phyloP scores from a whole-genome alignment of 208 protist genomes.

The Trypanosoma lewisi region DNA sequence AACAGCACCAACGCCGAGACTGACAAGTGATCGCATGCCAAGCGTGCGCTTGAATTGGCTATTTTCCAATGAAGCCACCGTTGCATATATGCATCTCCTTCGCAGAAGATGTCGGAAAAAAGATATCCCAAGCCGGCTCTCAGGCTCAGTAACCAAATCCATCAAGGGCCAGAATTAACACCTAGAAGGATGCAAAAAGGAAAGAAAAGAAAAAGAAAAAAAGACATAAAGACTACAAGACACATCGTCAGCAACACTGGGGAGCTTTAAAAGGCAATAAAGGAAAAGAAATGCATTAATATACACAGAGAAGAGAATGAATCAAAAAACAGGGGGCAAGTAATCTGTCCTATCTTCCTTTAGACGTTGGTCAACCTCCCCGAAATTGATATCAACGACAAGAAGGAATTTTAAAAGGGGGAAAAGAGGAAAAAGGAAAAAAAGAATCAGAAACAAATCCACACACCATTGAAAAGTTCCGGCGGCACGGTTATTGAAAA shows the following conservation, averaged over 20 bases:
- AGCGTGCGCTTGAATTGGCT: constrained; percentile 31
- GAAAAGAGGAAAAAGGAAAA: too few relatives aligned
- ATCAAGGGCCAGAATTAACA: constrained; percentile 9
- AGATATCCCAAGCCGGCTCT: constrained; percentile 7
- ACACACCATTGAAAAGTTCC: not conserved
- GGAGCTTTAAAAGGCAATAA: constrained; percentile 1
- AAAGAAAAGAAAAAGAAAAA: constrained; percentile 16
- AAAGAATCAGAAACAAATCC: not conserved
- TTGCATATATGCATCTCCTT: constrained; percentile 21
- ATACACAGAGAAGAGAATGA: too few relatives aligned
- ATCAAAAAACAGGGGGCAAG: too few relatives aligned
- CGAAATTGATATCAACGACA: too few relatives aligned
- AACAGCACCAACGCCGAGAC: constrained; percentile 32
- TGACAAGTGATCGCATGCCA: constrained; percentile 22
- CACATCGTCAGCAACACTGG: too few relatives aligned
- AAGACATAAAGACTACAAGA: too few relatives aligned
- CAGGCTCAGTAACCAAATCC: constrained; percentile 25
- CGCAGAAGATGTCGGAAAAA: constrained; percentile 24
- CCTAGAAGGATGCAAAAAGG: constrained; percentile 3
- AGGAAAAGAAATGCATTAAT: not conserved
- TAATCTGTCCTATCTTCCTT: too few relatives aligned
- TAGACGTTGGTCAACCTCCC: too few relatives aligned
- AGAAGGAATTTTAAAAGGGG: too few relatives aligned
- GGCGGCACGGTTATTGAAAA: too few relatives aligned
- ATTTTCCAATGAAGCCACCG: constrained; percentile 20